These are phyloP conservation scores for Cubamyces lactineus DNA, from an alignment of 768 basidiomycete genomes.

Conservation along the genomic window DNA sequence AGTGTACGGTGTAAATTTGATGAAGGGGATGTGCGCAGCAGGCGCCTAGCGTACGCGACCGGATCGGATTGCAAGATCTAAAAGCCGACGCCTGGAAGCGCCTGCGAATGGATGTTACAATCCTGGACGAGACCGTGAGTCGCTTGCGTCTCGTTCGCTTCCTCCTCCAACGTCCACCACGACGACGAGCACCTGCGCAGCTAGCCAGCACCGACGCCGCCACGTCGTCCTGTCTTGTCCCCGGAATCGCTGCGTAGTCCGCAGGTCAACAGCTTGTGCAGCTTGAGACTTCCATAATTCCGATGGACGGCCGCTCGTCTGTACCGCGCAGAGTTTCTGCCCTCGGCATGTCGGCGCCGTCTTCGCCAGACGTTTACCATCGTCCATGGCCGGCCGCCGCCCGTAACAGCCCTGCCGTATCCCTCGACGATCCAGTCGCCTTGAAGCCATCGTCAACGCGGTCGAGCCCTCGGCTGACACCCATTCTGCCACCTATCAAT, in stretches of 20 bases:
- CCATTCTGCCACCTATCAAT: conserved; percentile 33
- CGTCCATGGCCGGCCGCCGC: conserved; percentile 56
- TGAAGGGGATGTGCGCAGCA: background rate
- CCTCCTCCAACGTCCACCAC: conserved; percentile 15
- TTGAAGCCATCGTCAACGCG: conserved; percentile 20
- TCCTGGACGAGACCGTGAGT: conserved; percentile 19
- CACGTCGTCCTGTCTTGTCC: conserved; percentile 5
- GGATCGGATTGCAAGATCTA: background rate
- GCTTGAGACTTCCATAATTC: background rate
- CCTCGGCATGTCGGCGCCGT: conserved; percentile 30
- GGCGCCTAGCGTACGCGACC: conserved; percentile 1
- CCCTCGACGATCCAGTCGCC: conserved; percentile 30
- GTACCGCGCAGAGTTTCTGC: conserved; percentile 33
- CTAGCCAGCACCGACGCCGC: conserved; percentile 15
- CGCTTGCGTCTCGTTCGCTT: conserved; percentile 16
- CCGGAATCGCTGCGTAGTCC: conserved; percentile 9
- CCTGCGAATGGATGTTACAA: conserved; percentile 8
- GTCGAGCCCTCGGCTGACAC: conserved; percentile 37
- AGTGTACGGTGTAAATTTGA: background rate
- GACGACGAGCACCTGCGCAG: conserved; percentile 9
- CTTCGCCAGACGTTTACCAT: conserved; percentile 62
- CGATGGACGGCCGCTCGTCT: conserved; percentile 27
- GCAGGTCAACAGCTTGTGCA: background rate
- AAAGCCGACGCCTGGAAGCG: conserved; percentile 17
- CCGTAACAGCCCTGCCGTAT: conserved; percentile 50